Base-by-base conservation (phyloP, 805 yeast genomes). In the Debaryomyces tyrocola region DNA sequence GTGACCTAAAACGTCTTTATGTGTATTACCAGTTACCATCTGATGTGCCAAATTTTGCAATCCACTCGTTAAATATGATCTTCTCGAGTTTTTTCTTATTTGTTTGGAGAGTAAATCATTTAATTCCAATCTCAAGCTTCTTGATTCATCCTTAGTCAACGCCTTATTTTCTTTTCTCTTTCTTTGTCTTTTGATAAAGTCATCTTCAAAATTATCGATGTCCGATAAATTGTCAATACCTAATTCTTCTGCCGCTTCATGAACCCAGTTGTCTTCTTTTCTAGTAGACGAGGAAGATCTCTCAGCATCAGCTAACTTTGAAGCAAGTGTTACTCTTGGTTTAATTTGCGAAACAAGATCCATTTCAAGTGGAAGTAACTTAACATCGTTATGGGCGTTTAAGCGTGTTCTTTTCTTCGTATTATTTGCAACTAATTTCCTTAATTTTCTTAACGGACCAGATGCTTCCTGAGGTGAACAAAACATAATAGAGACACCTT, bases 391-490 rank as follows among this genome's bases (percentile, higher is more conserved):
- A 37, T 67, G 66, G 43, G 68, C 58, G 47, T 70, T 68, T 40
- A 70, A 52, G 41, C 66, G 67, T 11, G 57, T 17, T 24, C 44
- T 46, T 15, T 50, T 53, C 17, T 49, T 37, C 4, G 59, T 47
- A 15, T 60, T 53, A 43, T 66, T 67, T 1, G 80, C 71, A 43
- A 84, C 75, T 12, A 81, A 61, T 47, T 75, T 82, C 56, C 92
- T 74, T 45, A 92, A 75, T 66, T 87, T 89, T 58, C 82, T 77
- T 51, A 91, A 73, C 0, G 98, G 91, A 0, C 96, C 96, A 46
- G 90, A 77, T 0, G 95, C 90, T 62, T 94, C 99, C 49, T 87
- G 90, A 12, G 97, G 97, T 4, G 96, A 87, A 59, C 97, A 90
- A 44, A 94, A 73, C 80, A 90, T 83, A 41, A 94, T 85, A 2